Conservation (phyloP, 805 yeast genomes). For the Naumovozyma castellii region DNA sequence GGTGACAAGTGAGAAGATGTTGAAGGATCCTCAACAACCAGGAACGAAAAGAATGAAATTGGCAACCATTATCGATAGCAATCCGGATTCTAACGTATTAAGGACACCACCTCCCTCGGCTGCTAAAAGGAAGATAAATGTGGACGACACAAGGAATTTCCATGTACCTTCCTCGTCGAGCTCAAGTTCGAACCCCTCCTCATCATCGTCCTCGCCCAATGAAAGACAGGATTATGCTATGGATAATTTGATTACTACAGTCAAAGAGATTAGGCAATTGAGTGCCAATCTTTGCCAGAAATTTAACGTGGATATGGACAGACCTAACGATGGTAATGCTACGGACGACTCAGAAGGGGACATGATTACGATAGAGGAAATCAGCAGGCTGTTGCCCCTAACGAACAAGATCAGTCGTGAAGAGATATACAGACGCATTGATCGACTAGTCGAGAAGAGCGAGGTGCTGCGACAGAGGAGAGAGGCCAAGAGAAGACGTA, state of each 20-base stretch:
- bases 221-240: not conserved
- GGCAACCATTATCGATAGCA: no score
- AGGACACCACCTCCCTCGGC: not conserved
- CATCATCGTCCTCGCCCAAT: not conserved
- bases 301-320: not conserved
- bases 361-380: conserved; percentile 4
- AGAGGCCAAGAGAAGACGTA: not conserved
- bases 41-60: not conserved
- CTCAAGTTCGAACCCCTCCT: no score
- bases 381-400: conserved; percentile 2
- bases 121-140: not conserved
- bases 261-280: not conserved
- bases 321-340: not conserved
- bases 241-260: not conserved
- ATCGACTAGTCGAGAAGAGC: conserved; percentile 1
- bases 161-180: no score
- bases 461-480: not conserved
- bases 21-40: not conserved
- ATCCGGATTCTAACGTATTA: no score
- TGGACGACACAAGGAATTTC: not conserved
- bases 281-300: not conserved
- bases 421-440: conserved; percentile 2
- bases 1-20: not conserved
- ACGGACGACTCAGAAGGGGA: not conserved
- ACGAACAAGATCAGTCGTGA: not conserved